Evolutionary conservation across 352 stramenopile species (phyloP), one percentile per base, ranked within the genome.

Genomic region (Phytophthora tubulina): DNA sequence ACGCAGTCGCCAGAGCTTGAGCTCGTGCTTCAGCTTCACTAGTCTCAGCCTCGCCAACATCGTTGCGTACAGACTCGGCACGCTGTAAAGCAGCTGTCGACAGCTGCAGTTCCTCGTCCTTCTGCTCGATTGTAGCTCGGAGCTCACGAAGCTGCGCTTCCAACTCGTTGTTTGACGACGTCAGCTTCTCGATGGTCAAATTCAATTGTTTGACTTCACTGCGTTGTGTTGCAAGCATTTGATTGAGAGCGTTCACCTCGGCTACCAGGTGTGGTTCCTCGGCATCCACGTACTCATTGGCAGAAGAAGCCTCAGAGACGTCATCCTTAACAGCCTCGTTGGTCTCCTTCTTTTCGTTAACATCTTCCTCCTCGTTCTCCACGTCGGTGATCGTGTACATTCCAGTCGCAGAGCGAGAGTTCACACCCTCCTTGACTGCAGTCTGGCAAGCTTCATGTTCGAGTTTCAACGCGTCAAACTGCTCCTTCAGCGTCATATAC

Each of bases 221-320:
- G n/a, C 55, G 54, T 39, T 80, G 59, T 6, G 38, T 51, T 15
- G 49, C 32, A 31, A 82, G 41, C 13, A 68, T 42, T 13, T 75
- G 63, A 55, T 88, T 88, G 50, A 90, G 81, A 36, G 84, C 81
- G 15, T 68, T 79, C 52, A 87, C 78, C 72, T 92, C 82, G 5
- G 68, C 71, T 31, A 88, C 62, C 5, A 91, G 46, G 17, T 89
- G 80, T 8, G 84, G 61, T 50, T 92, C 84, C 52, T 87, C 78
- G 2, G 82, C 82, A 38, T 92, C 84, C 38, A 77, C 48, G 60
- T 86, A 92, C 56, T 89, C 84, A 50, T 89, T 82, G 1, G 53
- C 81, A 33, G 78, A 89, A 27, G 83, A 89, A 5, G 69, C 72
- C n/a, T 90, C 80, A 10, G 78, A 89, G 30, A 48, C 67, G 14